Evolutionary conservation across 2,329 filamentous ascomycete genomes (phyloP).

Genomic region (Colletotrichum somersetense): DNA sequence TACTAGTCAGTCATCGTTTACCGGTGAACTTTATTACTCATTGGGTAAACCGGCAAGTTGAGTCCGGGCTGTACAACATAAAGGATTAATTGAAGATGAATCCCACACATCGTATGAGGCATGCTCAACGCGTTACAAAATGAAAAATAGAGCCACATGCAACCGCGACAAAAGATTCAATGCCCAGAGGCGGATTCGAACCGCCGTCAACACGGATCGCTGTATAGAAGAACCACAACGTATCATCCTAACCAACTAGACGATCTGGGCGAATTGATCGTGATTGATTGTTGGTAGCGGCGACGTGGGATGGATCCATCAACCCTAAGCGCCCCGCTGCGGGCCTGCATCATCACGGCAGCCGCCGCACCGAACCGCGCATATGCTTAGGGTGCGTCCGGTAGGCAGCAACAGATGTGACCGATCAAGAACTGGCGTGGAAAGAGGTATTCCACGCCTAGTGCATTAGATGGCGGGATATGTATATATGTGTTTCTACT

Average conservation of each 20-base stretch:
- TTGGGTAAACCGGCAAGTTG: background rate
- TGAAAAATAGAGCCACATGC: background rate
- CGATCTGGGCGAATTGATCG: slow-evolving; percentile 36
- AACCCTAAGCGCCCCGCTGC: slow-evolving; percentile 31
- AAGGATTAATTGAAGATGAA: background rate
- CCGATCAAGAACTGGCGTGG: too few relatives aligned
- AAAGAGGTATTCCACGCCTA: background rate
- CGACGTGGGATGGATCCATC: accelerated
- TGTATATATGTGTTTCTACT: background rate
- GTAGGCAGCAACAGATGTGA: background rate
- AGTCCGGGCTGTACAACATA: background rate
- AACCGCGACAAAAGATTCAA: slow-evolving; percentile 1
- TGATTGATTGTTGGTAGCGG: background rate
- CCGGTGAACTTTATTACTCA: too few relatives aligned
- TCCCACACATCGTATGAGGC: background rate
- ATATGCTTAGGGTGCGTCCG: background rate
- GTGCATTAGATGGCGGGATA: background rate
- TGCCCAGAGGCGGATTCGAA: too few relatives aligned
- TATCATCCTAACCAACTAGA: slow-evolving; percentile 42
- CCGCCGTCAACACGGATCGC: too few relatives aligned
- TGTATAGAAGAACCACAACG: too few relatives aligned
- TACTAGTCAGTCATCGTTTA: too few relatives aligned
- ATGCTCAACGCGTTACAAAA: background rate
- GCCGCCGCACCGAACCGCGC: background rate
- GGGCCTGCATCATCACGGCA: slow-evolving; percentile 1